phyloP scores from a whole-genome alignment of 305 asterid species.

The Ruellia speciosa region DNA sequence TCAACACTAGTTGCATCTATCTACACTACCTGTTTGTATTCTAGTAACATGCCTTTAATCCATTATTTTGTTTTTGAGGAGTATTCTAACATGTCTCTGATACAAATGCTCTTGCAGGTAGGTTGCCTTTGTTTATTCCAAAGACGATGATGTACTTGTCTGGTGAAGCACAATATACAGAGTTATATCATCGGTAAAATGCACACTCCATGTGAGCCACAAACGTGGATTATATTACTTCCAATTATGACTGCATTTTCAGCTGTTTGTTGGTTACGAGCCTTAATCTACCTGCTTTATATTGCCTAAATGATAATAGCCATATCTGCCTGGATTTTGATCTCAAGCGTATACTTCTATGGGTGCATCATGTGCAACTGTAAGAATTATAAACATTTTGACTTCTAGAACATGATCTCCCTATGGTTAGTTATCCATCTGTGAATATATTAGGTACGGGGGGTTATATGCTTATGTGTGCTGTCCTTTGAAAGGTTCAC shows the following conservation, averaged over 20 bases:
- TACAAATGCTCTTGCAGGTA: background rate
- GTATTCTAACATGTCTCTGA: background rate
- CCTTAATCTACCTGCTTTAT: slow-evolving; percentile 18
- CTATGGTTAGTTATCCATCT: slow-evolving; percentile 32
- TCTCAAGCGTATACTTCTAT: slow-evolving; percentile 16
- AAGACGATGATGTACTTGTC: background rate
- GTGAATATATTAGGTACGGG: slow-evolving; percentile 48
- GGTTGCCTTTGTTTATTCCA: background rate
- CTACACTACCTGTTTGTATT: too few relatives aligned
- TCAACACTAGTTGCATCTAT: too few relatives aligned
- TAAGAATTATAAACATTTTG: slow-evolving; percentile 24
- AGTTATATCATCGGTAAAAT: background rate
- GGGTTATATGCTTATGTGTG: slow-evolving; percentile 22
- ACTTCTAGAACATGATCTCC: slow-evolving; percentile 26
- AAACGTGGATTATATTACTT: background rate
- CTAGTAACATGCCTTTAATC: too few relatives aligned
- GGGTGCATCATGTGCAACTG: slow-evolving; percentile 24
- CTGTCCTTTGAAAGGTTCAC: slow-evolving; percentile 17
- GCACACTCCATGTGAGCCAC: background rate
- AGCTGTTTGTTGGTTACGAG: slow-evolving; percentile 5
- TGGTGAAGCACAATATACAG: background rate
- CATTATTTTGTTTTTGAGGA: background rate
- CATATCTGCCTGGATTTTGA: slow-evolving; percentile 30
- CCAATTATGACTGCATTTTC: background rate
- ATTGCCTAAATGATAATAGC: slow-evolving; percentile 20